A percentile compares a stretch with the other conserved stretches of the same genome.
phyloP scores from a whole-genome alignment of 1,284 basidiomycete genomes.

The Apiotrichum domesticum region DNA sequence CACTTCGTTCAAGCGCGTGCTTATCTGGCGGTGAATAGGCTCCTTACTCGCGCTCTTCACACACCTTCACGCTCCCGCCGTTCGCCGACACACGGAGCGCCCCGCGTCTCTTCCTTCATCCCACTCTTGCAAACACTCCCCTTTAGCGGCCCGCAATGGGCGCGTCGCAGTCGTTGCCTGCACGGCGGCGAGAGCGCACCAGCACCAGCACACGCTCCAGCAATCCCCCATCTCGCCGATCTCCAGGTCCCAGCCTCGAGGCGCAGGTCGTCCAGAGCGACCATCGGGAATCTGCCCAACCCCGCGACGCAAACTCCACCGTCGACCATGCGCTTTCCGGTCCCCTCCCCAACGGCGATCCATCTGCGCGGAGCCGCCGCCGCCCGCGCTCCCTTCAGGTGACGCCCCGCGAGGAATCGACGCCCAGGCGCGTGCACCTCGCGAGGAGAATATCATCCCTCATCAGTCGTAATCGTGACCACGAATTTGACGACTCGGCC shows the following conservation, averaged over 20 bases:
- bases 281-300: no score
- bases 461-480: neutral
- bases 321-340: no score
- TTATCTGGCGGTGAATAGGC: no score
- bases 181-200: neutral
- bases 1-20: no score
- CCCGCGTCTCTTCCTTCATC: neutral
- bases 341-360: neutral
- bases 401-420: constrained; percentile 2
- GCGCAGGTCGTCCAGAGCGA: no score
- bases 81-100: no score
- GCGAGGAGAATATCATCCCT: neutral
- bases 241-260: neutral
- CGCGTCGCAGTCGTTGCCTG: constrained; percentile 24
- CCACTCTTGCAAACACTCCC: neutral
- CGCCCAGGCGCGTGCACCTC: neutral
- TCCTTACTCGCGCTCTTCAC: no score
- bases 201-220: neutral
- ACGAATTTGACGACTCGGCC: neutral
- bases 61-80: no score
- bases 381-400: constrained; percentile 6
- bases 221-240: neutral
- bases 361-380: neutral
- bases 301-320: no score
- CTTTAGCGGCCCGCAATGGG: constrained; percentile 16